phyloP scores from a whole-genome alignment of 805 yeast species.

The Saccharomyces kudriavzevii region DNA sequence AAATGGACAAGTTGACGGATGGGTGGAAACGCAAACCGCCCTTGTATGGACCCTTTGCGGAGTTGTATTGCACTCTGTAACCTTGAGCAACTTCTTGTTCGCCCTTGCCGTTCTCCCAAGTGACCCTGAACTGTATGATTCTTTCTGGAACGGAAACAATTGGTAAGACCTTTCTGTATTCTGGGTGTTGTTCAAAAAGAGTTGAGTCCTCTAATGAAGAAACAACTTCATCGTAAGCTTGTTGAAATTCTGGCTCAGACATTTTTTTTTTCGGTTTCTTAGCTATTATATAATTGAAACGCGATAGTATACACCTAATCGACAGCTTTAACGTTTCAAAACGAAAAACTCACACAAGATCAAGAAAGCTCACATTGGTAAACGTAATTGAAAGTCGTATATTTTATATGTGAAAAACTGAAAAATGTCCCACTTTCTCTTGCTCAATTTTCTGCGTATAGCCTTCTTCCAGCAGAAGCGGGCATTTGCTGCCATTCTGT shows the following conservation, averaged over 20 bases:
- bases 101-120: conserved; percentile 93
- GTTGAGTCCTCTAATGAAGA: conserved; percentile 85
- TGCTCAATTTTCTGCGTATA: background rate
- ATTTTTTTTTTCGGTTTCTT: background rate
- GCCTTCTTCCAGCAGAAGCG: background rate
- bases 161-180: conserved; percentile 76
- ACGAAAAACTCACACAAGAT: background rate
- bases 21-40: conserved; percentile 98
- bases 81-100: conserved; percentile 87
- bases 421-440: background rate
- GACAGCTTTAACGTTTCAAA: background rate
- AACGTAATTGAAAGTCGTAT: background rate
- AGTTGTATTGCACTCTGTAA: conserved; percentile 95
- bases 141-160: conserved; percentile 92
- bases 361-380: background rate
- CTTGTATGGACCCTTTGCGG: conserved; percentile 95
- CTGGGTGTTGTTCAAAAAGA: conserved; percentile 77
- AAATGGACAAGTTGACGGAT: conserved; percentile 83
- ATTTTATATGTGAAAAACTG: background rate
- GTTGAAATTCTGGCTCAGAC: conserved; percentile 91
- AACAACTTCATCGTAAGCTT: conserved; percentile 87
- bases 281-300: background rate
- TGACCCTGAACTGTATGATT: conserved; percentile 88
- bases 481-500: background rate
- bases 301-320: background rate